Conservation (phyloP, 441 rosid genomes). For the Bruguiera hainesii region DNA sequence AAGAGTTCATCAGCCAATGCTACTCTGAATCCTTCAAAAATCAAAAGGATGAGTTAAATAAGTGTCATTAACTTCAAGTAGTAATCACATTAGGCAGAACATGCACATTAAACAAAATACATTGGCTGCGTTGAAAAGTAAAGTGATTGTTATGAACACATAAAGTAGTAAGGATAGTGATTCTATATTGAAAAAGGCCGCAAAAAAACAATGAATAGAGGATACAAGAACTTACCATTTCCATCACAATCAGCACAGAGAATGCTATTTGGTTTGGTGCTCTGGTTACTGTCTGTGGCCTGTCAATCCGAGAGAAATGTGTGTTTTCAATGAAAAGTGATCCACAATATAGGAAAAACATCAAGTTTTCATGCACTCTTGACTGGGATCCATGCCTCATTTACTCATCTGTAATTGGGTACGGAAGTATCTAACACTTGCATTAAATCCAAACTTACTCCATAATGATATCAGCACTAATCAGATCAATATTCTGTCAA, state of each 20-base stretch:
- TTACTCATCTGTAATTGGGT: not conserved
- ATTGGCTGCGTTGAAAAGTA: not conserved
- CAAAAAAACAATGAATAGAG: slow-evolving; percentile 2
- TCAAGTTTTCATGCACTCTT: not conserved
- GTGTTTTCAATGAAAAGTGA: slow-evolving; percentile 8
- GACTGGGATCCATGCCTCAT: slow-evolving; percentile 1
- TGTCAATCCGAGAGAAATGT: slow-evolving; percentile 30
- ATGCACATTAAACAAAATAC: no score
- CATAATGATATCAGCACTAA: not conserved
- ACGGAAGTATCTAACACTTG: not conserved
- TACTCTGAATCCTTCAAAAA: no score
- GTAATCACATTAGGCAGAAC: no score
- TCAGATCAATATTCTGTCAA: not conserved
- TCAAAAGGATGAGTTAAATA: no score
- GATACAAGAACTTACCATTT: slow-evolving; percentile 48
- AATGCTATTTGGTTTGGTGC: slow-evolving; percentile 56
- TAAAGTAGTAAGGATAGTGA: no score
- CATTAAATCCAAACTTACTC: not conserved
- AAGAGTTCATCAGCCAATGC: not conserved
- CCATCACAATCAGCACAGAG: slow-evolving; percentile 83
- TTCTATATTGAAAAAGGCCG: not conserved
- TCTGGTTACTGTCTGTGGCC: slow-evolving; percentile 46
- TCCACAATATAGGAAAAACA: not conserved
- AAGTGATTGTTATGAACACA: no score
- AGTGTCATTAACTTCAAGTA: no score